Conservation (phyloP, 345 rosid species). For the Lumnitzera racemosa region DNA sequence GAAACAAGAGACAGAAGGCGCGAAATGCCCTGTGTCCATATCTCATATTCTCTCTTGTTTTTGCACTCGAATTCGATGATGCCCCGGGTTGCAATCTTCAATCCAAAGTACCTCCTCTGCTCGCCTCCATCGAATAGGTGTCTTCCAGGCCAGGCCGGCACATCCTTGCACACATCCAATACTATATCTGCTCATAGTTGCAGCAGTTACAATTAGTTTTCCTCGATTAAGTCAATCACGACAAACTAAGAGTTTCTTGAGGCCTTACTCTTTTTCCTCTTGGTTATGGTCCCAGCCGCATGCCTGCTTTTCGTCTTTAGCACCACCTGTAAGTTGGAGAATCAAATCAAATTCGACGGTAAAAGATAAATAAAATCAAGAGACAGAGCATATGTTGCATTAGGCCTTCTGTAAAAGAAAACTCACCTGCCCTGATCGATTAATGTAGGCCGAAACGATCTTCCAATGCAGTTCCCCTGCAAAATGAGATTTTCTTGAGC, state of each 20-base stretch:
- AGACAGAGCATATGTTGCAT: neutral
- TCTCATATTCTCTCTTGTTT: slow-evolving; percentile 61
- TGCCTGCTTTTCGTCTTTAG: slow-evolving; percentile 90
- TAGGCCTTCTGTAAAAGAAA: neutral
- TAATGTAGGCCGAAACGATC: slow-evolving; percentile 71
- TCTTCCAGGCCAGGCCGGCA: slow-evolving; percentile 93
- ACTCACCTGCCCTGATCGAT: slow-evolving; percentile 48
- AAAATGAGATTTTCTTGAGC: neutral
- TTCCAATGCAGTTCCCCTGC: slow-evolving; percentile 98
- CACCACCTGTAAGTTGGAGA: slow-evolving; percentile 40
- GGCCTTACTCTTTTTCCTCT: slow-evolving; percentile 70
- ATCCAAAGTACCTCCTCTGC: slow-evolving; percentile 68
- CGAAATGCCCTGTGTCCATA: slow-evolving; percentile 75
- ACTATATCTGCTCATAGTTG: slow-evolving; percentile 43
- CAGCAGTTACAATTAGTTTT: neutral
- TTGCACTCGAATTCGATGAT: slow-evolving; percentile 79
- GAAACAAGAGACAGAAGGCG: slow-evolving; percentile 55
- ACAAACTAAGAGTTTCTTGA: no score
- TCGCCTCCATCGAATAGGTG: slow-evolving; percentile 59
- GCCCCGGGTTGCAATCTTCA: slow-evolving; percentile 60
- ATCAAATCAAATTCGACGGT: no score
- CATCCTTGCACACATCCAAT: slow-evolving; percentile 57
- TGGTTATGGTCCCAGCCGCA: slow-evolving; percentile 73
- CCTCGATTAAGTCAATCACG: no score
- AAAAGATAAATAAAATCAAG: neutral